Base-by-base conservation (phyloP, 1,284 basidiomycete genomes). In the Coniferiporia sulphurascens region DNA sequence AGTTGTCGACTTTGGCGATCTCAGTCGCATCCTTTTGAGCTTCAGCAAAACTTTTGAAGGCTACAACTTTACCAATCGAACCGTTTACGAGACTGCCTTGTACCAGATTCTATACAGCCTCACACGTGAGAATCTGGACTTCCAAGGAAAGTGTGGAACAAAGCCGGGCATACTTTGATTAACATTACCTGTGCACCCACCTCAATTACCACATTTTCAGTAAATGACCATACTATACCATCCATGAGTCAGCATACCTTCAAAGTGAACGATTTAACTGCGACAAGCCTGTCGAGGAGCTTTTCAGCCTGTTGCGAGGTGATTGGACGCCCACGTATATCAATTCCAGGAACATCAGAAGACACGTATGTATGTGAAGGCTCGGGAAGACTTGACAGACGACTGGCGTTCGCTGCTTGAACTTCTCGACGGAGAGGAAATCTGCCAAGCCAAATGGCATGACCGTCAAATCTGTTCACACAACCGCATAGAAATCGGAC, bases 381-480 rank as follows among this genome's bases (percentile, higher is more conserved):
- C 4, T 67, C 63, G 15, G 64, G 21, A 41, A 77, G 67, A 27
- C 62, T 58, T 12, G 59, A 63, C 22, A 89, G 72, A 6, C 84
- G 79, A 0, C 62, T 65, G 15, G 67, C 58, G 69, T 90, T 90
- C 3, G 86, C 77, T 1, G 68, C 64, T 10, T 86, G 82, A 13
- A 97, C 95, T 62, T 98, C 91, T 48, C 93, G 85, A 52, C 96
- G 85, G 3, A 86, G 83, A 9, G 96, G 94, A 72, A 87, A 93
- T 52, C 86, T 87, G 65, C 55, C 27, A 52, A 58, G 54, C 21
- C 27, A 13, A 32, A 53, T 27, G 41, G 58, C 41, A 48, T 17
- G 36, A 62, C 22, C 51, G 35, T 51, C 15, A 52, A 50, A 55
- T 50, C 27, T 43, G 41, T 63, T 41, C 63, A 21, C 27, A 35